Conservation (phyloP, 2,329 filamentous ascomycete species). For the Trichoderma brevicompactum region DNA sequence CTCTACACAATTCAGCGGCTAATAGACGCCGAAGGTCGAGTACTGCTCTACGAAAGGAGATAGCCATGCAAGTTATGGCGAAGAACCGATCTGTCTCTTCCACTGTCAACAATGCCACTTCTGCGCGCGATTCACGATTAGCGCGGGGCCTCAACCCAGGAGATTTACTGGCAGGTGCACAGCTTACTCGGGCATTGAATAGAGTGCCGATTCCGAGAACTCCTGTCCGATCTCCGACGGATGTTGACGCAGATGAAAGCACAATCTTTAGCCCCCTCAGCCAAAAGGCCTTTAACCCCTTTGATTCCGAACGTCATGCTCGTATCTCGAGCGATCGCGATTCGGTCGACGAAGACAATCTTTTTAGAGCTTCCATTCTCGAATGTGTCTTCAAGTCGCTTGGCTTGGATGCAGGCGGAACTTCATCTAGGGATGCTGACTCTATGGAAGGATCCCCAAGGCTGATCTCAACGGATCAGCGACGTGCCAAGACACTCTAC, state of each 20-base stretch:
- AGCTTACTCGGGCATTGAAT: constrained; percentile 61
- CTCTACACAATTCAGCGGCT: constrained; percentile 78
- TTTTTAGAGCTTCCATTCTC: constrained; percentile 87
- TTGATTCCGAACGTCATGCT: constrained; percentile 55
- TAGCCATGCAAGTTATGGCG: constrained; percentile 69
- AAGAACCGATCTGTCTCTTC: constrained; percentile 53
- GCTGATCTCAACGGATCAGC: constrained; percentile 81
- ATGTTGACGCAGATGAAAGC: constrained; percentile 42
- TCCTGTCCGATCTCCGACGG: constrained; percentile 24
- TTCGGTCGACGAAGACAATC: constrained; percentile 80
- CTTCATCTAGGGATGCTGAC: constrained; percentile 66
- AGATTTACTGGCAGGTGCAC: constrained; percentile 79
- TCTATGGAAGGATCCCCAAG: constrained; percentile 86
- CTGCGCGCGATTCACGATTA: constrained; percentile 48
- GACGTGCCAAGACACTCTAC: constrained; percentile 77
- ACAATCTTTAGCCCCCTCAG: constrained; percentile 50
- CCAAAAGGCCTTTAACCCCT: constrained; percentile 60
- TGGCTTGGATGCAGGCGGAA: constrained; percentile 73
- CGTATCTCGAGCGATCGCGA: constrained; percentile 70
- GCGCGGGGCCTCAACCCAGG: constrained; percentile 67
- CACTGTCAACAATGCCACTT: constrained; percentile 46
- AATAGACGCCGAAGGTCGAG: constrained; percentile 72
- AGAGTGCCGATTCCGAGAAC: constrained; percentile 32
- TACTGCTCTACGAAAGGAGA: constrained; percentile 77
- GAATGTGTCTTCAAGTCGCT: constrained; percentile 97